Percentiles rank a stretch among this genome's conserved stretches.
Evolutionary conservation across 192 early-diverging fungal species (phyloP).

Genomic region (Chytriomyces confervae): DNA sequence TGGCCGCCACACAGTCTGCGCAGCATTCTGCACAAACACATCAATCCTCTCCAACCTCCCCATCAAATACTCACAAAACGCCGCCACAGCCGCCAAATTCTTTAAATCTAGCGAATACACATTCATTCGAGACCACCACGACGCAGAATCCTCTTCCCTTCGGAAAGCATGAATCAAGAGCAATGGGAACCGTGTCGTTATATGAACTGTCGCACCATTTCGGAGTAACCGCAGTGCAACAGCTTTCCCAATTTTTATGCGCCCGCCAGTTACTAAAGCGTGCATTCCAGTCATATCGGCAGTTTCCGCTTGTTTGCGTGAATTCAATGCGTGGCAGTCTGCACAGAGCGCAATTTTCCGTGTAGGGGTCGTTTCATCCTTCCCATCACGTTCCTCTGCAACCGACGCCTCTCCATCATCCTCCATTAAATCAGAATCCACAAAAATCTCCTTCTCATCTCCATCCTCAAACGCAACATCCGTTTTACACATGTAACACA

Average conservation of each 20-base stretch:
- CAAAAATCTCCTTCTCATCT: slow-evolving; percentile 9
- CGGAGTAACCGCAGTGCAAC: slow-evolving; percentile 38
- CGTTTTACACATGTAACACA: slow-evolving; percentile 38
- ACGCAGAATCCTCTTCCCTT: neutral
- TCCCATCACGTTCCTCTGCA: slow-evolving; percentile 3
- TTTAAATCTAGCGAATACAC: slow-evolving; percentile 31
- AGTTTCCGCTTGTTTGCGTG: slow-evolving; percentile 17
- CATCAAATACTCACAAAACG: slow-evolving; percentile 7
- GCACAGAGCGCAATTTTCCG: slow-evolving; percentile 33
- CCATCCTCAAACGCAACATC: neutral
- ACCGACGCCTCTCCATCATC: neutral
- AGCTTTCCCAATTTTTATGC: slow-evolving; percentile 37
- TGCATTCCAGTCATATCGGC: slow-evolving; percentile 33
- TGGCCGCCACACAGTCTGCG: slow-evolving; percentile 36
- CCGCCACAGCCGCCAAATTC: slow-evolving; percentile 4
- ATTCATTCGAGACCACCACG: slow-evolving; percentile 19
- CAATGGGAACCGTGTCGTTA: slow-evolving; percentile 43
- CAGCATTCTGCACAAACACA: slow-evolving; percentile 30
- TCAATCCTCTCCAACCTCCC: slow-evolving; percentile 2
- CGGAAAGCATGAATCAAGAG: slow-evolving; percentile 13
- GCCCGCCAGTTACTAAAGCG: slow-evolving; percentile 37
- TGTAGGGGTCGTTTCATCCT: neutral
- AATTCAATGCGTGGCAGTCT: slow-evolving; percentile 31
- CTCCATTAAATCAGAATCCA: neutral
- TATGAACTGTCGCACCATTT: slow-evolving; percentile 35